Percentiles rank a stretch among this genome's conserved stretches.
Evolutionary conservation across 2,329 filamentous ascomycete species (phyloP).

Genomic region (Phialophora tarda): DNA sequence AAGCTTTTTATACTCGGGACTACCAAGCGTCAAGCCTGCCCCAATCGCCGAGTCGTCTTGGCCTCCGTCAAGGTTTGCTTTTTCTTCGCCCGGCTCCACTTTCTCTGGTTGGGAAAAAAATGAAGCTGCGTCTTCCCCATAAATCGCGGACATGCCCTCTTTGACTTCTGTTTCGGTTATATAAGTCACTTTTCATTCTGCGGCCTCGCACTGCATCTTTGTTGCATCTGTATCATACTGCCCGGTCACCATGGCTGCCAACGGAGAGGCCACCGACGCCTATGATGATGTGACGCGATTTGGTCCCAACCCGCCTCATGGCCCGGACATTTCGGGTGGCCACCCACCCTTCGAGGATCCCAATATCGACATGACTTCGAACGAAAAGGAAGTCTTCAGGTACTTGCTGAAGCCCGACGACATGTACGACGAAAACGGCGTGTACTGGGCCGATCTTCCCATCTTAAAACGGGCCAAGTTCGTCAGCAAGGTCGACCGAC

Average conservation of each 20-base stretch:
- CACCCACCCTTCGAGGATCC: conserved; percentile 50
- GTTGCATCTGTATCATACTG: conserved; percentile 6
- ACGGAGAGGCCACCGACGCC: background rate
- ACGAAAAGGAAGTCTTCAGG: conserved; percentile 71
- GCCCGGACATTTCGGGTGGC: conserved; percentile 53
- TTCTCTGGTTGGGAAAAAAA: conserved; percentile 6
- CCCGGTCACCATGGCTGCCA: conserved; percentile 27
- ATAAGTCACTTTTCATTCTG: background rate
- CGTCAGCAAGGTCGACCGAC: conserved; percentile 72
- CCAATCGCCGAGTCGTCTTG: conserved; percentile 24
- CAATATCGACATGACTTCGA: conserved; percentile 58
- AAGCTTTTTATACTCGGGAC: conserved; percentile 31
- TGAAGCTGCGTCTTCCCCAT: conserved; percentile 11
- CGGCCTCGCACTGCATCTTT: conserved; percentile 8
- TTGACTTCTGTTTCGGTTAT: background rate
- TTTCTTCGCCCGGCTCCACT: conserved; percentile 20
- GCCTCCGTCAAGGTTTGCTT: conserved; percentile 25
- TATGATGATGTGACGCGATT: conserved; percentile 28
- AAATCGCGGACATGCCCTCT: conserved; percentile 6
- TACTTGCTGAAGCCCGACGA: conserved; percentile 86
- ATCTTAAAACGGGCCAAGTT: conserved; percentile 73
- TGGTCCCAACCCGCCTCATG: conserved; percentile 50
- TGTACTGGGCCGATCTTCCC: conserved; percentile 92
- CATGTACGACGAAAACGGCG: conserved; percentile 78
- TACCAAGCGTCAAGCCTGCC: conserved; percentile 8